Evolutionary conservation across 192 early-diverging fungal genomes (phyloP).

Genomic region (Backusella australiensis): DNA sequence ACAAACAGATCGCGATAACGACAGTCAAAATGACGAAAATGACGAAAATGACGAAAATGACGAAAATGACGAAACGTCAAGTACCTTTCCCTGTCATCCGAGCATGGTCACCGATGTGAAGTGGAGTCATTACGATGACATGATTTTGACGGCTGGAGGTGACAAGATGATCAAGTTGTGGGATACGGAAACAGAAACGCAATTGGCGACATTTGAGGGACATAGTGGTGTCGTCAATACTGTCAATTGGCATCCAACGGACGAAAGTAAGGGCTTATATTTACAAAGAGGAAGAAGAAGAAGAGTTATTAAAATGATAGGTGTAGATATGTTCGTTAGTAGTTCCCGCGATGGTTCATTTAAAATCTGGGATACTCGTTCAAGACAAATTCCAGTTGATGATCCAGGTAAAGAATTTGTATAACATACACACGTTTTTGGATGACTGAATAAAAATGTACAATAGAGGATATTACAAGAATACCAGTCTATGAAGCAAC

Average conservation of each 20-base stretch:
- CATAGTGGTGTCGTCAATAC: constrained; percentile 72
- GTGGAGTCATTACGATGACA: constrained; percentile 73
- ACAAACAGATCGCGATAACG: constrained; percentile 48
- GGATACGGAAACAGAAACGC: constrained; percentile 64
- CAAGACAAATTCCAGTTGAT: background rate
- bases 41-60: too few relatives aligned
- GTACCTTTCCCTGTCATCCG: constrained; percentile 62
- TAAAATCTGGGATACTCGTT: constrained; percentile 34
- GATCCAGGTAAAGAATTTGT: too few relatives aligned
- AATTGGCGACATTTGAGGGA: constrained; percentile 56
- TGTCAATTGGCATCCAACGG: constrained; percentile 54
- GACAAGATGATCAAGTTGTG: constrained; percentile 73
- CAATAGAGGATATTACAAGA: background rate
- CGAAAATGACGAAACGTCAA: too few relatives aligned
- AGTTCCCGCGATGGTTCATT: constrained; percentile 20
- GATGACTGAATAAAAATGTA: too few relatives aligned
- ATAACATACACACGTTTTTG: background rate
- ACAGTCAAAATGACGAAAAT: constrained; percentile 21
- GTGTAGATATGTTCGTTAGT: constrained; percentile 24
- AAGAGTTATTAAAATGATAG: background rate
- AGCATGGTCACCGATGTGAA: constrained; percentile 80
- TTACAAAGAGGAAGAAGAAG: background rate
- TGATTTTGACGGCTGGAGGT: constrained; percentile 66
- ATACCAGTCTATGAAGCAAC: constrained; percentile 34
- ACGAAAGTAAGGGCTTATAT: constrained; percentile 52